Evolutionary conservation across 441 rosid genomes (phyloP), one percentile per base, ranked within the genome.

Genomic region (Capsella rubella): DNA sequence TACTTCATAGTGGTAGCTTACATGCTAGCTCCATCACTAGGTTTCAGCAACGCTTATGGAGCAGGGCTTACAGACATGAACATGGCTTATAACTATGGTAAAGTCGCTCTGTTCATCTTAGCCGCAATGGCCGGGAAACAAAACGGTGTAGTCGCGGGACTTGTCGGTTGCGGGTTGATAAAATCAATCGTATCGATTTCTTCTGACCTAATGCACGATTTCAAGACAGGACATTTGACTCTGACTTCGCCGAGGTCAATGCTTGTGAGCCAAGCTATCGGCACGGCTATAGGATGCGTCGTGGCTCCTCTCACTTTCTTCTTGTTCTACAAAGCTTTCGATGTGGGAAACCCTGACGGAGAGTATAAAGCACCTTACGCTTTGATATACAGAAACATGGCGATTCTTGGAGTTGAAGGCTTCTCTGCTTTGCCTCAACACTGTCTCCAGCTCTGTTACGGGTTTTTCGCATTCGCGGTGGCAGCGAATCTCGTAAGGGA

Each of bases 41-140:
- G 93, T 75, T 92, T 87, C 80, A 90, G 97, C 79, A 92, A 92
- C 53, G 96, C 97, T 0, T 92, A 92, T 14, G 96, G 97, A 21
- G 96, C 97, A 37, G 97, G 97, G 15, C 87, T 90, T 3, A 90
- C 96, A 8, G 96, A 92, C 72, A 86, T 90, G 88, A 92, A 86
- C 80, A 90, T 92, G 97, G 90, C 93, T 67, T 90, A 89, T 73
- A 92, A 89, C 72, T 92, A 92, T 4, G 97, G 95, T 59, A 92
- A 92, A 78, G 91, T 90, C 1, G 95, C 93, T 32, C 83, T 92
- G 25, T 90, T 92, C 54, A 68, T 87, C 53, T 82, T 92, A 7
- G 96, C 97, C 1, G 87, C 96, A n/a, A 59, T 92, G 72, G 81
- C 92, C 0, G 89, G 93, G 15, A 78, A 83, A 37, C 54, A 89